Evolutionary conservation across 306 rosid genomes (phyloP).

Genomic region (Trichosanthes cucumerina): DNA sequence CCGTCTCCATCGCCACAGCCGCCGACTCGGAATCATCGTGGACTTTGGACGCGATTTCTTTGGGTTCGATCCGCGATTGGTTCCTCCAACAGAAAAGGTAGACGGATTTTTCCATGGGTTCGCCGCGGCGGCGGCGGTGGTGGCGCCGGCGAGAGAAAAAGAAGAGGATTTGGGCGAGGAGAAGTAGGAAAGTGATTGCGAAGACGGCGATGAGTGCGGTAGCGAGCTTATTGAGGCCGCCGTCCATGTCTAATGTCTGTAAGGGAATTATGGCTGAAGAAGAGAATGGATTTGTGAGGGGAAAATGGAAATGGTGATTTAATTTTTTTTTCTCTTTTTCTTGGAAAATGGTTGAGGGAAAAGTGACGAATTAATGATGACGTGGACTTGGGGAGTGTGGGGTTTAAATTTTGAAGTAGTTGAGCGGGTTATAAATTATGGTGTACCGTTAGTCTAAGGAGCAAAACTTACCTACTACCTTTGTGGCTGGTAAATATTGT

Average conservation of each 20-base stretch:
- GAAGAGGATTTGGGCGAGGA: slow-evolving; percentile 25
- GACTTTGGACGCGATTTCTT: background rate
- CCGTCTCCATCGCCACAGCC: slow-evolving; percentile 11
- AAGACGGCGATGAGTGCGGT: slow-evolving; percentile 10
- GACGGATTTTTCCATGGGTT: background rate
- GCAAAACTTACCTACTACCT: too few relatives aligned
- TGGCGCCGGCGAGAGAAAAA: slow-evolving; percentile 17
- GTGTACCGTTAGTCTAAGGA: background rate
- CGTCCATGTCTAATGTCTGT: slow-evolving; percentile 19
- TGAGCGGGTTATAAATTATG: slow-evolving; percentile 3
- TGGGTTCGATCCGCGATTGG: slow-evolving; percentile 22
- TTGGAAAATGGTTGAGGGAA: background rate
- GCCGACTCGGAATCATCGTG: background rate
- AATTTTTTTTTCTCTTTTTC: background rate
- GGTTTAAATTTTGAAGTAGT: slow-evolving; percentile 16
- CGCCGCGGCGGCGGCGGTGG: too few relatives aligned
- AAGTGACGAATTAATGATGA: slow-evolving; percentile 1
- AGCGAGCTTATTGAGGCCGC: slow-evolving; percentile 16
- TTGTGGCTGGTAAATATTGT: too few relatives aligned
- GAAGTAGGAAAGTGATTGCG: slow-evolving; percentile 13
- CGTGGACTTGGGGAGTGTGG: slow-evolving; percentile 3
- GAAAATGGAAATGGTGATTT: background rate
- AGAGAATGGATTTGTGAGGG: background rate
- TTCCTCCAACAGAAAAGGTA: slow-evolving; percentile 19
- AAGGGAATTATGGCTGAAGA: background rate